phyloP scores from a whole-genome alignment of 345 rosid genomes.

The Gossypium anomalum region DNA sequence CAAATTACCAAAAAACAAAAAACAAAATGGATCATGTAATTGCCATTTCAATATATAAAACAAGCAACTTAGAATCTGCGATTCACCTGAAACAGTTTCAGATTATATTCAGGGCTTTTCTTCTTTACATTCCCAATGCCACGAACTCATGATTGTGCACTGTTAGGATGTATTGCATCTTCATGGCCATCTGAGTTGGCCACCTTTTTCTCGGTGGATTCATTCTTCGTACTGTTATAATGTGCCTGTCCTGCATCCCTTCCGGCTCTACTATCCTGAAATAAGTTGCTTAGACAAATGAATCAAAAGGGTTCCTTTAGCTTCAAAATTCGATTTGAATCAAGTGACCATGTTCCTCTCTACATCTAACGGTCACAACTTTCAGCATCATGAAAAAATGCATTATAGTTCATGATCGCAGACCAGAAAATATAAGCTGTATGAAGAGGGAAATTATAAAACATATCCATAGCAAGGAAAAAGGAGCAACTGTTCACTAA shows the following conservation, averaged over 20 bases:
- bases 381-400: neutral
- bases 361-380: neutral
- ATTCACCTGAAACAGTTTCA: conserved; percentile 16
- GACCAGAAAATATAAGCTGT: neutral
- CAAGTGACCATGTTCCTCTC: neutral
- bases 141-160: conserved; percentile 14
- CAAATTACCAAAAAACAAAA: neutral
- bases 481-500: neutral
- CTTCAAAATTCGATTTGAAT: neutral
- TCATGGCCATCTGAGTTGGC: conserved; percentile 17
- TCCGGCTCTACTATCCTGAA: conserved; percentile 42
- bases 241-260: conserved; percentile 26
- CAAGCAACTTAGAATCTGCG: conserved; percentile 11
- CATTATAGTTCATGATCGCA: neutral
- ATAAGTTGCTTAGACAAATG: conserved; percentile 7
- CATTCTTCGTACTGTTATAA: conserved; percentile 16
- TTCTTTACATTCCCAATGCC: conserved; percentile 19
- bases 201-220: conserved; percentile 15
- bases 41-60: neutral
- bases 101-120: conserved; percentile 7
- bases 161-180: conserved; percentile 14
- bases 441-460: neutral
- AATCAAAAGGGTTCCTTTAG: conserved; percentile 9
- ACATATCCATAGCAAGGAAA: neutral
- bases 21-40: neutral